Conservation (phyloP, 148 eudicot species). For the Rhododendron vialii region DNA sequence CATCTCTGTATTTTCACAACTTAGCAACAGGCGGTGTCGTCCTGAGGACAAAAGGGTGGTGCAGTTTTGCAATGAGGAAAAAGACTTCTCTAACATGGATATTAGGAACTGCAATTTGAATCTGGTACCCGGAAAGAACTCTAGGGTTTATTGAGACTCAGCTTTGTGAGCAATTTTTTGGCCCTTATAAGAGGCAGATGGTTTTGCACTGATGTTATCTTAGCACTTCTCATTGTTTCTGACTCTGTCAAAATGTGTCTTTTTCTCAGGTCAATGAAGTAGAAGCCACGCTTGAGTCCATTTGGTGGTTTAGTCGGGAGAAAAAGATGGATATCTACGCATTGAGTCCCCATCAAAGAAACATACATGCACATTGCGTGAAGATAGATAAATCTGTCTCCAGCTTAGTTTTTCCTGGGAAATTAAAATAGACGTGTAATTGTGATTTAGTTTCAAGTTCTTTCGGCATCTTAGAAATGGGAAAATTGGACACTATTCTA, state of each 20-base stretch:
- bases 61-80: too few relatives aligned
- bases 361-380: too few relatives aligned
- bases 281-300: background rate
- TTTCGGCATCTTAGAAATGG: background rate
- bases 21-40: background rate
- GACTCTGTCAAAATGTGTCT: background rate
- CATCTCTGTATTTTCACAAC: background rate
- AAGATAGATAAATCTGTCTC: too few relatives aligned
- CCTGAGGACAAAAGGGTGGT: background rate
- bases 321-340: background rate
- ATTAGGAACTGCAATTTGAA: background rate
- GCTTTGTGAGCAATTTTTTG: background rate
- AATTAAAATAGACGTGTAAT: background rate
- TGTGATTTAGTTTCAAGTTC: background rate
- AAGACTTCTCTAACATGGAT: too few relatives aligned
- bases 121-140: background rate
- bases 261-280: background rate
- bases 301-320: background rate
- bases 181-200: background rate
- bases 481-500: too few relatives aligned
- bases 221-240: background rate
- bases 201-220: background rate
- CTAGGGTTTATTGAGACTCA: background rate
- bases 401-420: background rate
- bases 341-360: background rate